These are phyloP conservation scores for Neurospora sp. DNA, from an alignment of 495 filamentous ascomycete genomes.

Conservation along the genomic window DNA sequence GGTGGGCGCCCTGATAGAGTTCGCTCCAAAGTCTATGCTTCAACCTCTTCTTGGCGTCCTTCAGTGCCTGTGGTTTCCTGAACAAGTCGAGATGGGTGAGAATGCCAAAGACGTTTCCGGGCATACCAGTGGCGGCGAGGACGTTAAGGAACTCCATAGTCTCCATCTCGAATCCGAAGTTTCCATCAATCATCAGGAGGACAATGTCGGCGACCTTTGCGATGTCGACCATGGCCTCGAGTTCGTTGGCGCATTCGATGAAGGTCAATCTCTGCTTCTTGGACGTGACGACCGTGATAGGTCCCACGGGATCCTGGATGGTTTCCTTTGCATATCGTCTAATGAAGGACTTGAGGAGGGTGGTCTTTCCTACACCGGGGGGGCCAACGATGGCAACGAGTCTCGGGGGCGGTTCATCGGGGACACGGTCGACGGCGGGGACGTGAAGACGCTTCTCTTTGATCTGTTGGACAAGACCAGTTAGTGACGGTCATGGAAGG, in stretches of 20 bases:
- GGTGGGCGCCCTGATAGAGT: conserved; percentile 88
- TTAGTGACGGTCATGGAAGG: not conserved
- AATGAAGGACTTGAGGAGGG: conserved; percentile 81
- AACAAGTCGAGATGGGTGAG: conserved; percentile 94
- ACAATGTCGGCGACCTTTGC: conserved; percentile 96
- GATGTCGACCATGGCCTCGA: conserved; percentile 90
- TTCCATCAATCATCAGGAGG: conserved; percentile 93
- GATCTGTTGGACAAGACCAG: conserved; percentile 41
- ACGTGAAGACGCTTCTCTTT: conserved; percentile 95
- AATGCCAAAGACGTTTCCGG: conserved; percentile 95
- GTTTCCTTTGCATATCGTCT: conserved; percentile 93
- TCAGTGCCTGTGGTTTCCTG: conserved; percentile 78
- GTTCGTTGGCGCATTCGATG: conserved; percentile 89
- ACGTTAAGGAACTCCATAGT: conserved; percentile 99
- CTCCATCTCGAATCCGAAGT: conserved; percentile 99
- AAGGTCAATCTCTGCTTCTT: conserved; percentile 90
- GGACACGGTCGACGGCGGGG: conserved; percentile 85
- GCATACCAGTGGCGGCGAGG: conserved; percentile 83
- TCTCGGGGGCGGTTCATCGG: conserved; percentile 89
- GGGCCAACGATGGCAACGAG: conserved; percentile 90
- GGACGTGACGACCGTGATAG: conserved; percentile 89
- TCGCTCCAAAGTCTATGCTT: conserved; percentile 97
- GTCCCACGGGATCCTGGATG: conserved; percentile 77
- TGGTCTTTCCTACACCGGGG: conserved; percentile 61
- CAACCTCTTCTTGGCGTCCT: conserved; percentile 85